Conservation (phyloP, 2,329 filamentous ascomycete species). For the Curvularia sp. region DNA sequence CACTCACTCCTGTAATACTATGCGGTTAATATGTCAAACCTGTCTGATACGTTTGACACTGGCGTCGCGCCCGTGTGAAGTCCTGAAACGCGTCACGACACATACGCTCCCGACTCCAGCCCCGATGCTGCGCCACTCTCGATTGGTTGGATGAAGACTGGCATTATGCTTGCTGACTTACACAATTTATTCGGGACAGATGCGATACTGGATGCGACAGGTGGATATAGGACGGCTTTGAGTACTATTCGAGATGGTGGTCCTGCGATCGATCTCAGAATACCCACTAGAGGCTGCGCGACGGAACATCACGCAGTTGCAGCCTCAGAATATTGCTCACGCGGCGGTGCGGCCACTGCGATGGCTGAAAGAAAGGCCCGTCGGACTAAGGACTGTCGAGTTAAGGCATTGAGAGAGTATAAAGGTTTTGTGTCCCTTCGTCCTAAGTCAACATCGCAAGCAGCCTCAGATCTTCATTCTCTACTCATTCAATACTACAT, state of each 20-base stretch:
- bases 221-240: not conserved
- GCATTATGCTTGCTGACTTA: not conserved
- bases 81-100: constrained; percentile 15
- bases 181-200: not conserved
- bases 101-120: not conserved
- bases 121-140: not conserved
- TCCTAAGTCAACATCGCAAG: not conserved
- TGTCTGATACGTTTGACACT: constrained; percentile 9
- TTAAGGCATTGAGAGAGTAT: not conserved
- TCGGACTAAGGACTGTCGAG: not conserved
- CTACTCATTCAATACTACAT: constrained; percentile 17
- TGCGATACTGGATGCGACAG: not conserved
- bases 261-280: not conserved
- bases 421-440: not conserved
- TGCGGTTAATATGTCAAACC: constrained; percentile 9
- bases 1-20: not conserved
- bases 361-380: not conserved
- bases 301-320: constrained; percentile 1
- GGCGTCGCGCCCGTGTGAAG: constrained; percentile 6
- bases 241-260: not conserved
- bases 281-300: not conserved
- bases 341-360: not conserved
- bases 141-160: not conserved
- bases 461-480: constrained; percentile 11
- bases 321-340: constrained; percentile 6